Conservation (phyloP, 1,284 basidiomycete genomes). For the Marasmius tenuissimus region DNA sequence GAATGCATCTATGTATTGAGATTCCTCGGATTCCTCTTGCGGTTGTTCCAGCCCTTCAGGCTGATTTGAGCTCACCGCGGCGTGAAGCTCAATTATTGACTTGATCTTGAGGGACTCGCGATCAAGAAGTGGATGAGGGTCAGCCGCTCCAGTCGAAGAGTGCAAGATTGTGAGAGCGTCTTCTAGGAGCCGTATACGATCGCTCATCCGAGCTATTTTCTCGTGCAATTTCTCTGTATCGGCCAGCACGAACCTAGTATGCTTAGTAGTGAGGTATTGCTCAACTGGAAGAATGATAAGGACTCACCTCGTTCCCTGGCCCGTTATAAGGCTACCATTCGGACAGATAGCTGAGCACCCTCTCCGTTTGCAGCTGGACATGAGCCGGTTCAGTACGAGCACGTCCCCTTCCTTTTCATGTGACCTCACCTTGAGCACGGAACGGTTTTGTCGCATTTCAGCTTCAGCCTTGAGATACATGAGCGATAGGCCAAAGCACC, state of each 20-base stretch:
- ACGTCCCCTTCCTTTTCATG: background rate
- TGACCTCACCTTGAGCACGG: constrained; percentile 61
- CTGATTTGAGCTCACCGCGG: constrained; percentile 42
- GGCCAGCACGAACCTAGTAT: constrained; percentile 67
- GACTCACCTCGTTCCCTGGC: constrained; percentile 70
- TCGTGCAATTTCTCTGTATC: constrained; percentile 74
- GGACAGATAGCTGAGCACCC: constrained; percentile 77
- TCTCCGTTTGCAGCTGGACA: constrained; percentile 55
- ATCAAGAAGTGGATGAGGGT: constrained; percentile 61
- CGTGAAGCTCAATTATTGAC: constrained; percentile 62
- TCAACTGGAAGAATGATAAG: background rate
- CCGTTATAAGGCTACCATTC: constrained; percentile 68
- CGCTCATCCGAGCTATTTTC: constrained; percentile 72
- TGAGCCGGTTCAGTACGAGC: background rate
- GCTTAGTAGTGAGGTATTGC: constrained; percentile 2
- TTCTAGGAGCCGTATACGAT: constrained; percentile 75
- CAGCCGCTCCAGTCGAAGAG: constrained; percentile 40
- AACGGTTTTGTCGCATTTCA: constrained; percentile 76
- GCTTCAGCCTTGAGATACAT: constrained; percentile 50
- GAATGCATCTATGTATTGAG: constrained; percentile 56
- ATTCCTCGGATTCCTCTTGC: constrained; percentile 21
- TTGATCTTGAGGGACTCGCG: constrained; percentile 70
- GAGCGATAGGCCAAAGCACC: background rate
- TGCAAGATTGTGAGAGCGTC: constrained; percentile 68
- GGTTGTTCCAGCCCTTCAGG: constrained; percentile 6